Evolutionary conservation across 225 moss, liverwort and hornwort species (phyloP), one percentile per base, ranked within the genome.

Genomic region (Polytrichum commune): DNA sequence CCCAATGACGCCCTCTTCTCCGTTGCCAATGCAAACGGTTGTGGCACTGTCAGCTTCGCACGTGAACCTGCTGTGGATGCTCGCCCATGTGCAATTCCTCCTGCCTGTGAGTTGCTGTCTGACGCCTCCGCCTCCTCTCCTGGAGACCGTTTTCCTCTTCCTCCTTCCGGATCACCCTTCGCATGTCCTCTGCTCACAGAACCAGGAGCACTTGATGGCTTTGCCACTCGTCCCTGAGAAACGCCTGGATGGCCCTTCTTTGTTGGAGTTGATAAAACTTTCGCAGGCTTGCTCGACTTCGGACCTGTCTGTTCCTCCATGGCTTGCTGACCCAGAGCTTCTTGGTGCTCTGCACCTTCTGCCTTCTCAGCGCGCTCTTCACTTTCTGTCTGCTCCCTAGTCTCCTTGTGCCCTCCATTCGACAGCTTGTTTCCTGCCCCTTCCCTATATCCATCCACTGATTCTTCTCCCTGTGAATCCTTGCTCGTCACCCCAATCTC

Each of bases 1-100:
- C 82, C 90, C 67, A 89, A 77, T 55, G 92, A 95, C 30, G 94
- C 94, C 69, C 92, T 87, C 80, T 86, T 92, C 73, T 95, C 92
- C 6, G 92, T 95, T 70, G 92, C 94, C 64, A 95, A 73, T 19
- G 87, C 88, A 74, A 95, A 95, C 55, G 94, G 92, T 68, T 95
- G 94, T 57, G 92, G 94, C n/a, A 95, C 82, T 30, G 90, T 95
- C 60, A 95, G 81, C 60, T 95, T 95, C 1, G 81, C 62, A 18
- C 87, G 85, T 22, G 88, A 84, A 13, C 81, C 87, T 38, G 77
- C 87, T 78, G 79, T 90, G 67, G 76, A 74, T 3, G 88, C 72
- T 25, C 90, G 86, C 57, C 81, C 68, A 8, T 78, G 84, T 23
- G 73, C 64, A 58, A 69, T 69, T 26, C 84, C 79, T 65, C 79